phyloP scores from a whole-genome alignment of 805 yeast species.

The Metschnikowia lunata region DNA sequence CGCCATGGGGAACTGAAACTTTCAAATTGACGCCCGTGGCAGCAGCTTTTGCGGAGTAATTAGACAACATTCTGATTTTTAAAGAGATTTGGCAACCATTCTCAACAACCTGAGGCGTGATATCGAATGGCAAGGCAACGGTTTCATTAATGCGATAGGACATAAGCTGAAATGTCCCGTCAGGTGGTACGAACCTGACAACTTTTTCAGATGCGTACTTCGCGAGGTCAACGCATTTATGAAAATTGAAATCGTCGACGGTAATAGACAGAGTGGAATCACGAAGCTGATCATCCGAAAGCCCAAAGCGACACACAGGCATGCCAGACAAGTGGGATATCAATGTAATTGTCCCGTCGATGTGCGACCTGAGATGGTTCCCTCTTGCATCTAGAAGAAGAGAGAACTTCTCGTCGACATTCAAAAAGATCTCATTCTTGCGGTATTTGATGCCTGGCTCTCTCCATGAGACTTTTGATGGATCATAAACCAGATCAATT shows the following conservation, averaged over 20 bases:
- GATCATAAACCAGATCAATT: slow-evolving; percentile 14
- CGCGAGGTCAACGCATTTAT: slow-evolving; percentile 76
- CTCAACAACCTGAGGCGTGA: slow-evolving; percentile 50
- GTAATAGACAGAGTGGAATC: slow-evolving; percentile 35
- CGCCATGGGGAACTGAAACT: slow-evolving; percentile 61
- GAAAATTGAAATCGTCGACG: slow-evolving; percentile 77
- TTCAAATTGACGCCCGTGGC: slow-evolving; percentile 62
- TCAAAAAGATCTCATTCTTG: slow-evolving; percentile 73
- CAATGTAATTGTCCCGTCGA: slow-evolving; percentile 71
- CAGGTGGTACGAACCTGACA: slow-evolving; percentile 80
- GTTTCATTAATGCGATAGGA: slow-evolving; percentile 49
- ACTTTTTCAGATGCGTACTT: slow-evolving; percentile 61
- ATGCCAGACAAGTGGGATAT: slow-evolving; percentile 72
- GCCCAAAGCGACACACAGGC: slow-evolving; percentile 79
- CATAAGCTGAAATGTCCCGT: slow-evolving; percentile 82
- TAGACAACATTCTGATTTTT: slow-evolving; percentile 57
- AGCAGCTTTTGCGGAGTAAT: slow-evolving; percentile 50
- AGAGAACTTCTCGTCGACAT: slow-evolving; percentile 71
- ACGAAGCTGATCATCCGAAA: slow-evolving; percentile 47
- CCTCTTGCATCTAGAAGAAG: slow-evolving; percentile 65
- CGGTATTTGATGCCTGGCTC: slow-evolving; percentile 66
- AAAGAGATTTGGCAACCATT: slow-evolving; percentile 49
- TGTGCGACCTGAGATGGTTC: slow-evolving; percentile 60
- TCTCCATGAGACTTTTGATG: slow-evolving; percentile 60
- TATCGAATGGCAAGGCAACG: slow-evolving; percentile 65